These are phyloP conservation scores for Ceratocystis harringtonii DNA, from an alignment of 2,329 filamentous ascomycete species.

Conservation along the genomic window DNA sequence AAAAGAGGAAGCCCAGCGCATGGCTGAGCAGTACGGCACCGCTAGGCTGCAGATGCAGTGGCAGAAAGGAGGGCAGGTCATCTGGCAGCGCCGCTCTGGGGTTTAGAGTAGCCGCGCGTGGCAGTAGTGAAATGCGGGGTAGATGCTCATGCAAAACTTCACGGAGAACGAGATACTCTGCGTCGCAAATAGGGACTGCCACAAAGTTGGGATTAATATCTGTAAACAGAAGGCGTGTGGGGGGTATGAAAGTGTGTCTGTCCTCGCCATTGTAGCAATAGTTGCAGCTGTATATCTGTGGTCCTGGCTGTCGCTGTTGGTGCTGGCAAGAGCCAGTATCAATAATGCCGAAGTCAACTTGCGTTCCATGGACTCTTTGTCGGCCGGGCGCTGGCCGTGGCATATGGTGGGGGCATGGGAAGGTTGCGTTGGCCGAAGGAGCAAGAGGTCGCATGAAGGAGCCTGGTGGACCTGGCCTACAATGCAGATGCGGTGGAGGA, in stretches of 20 bases:
- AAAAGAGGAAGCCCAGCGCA: conserved; percentile 1
- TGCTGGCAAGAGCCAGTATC: not conserved
- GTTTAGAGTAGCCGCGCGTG: not conserved
- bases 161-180: conserved; percentile 7
- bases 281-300: not conserved
- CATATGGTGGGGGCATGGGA: not conserved
- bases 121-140: not conserved
- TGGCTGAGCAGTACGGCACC: not conserved
- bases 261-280: not conserved
- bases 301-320: not conserved
- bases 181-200: conserved; percentile 5
- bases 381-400: not conserved
- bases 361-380: not conserved
- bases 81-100: not conserved
- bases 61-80: not conserved
- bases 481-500: not conserved
- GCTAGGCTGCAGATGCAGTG: not conserved
- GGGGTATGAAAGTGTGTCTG: not conserved
- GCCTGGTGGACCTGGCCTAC: not conserved
- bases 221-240: not conserved
- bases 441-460: not conserved
- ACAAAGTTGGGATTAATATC: conserved; percentile 7
- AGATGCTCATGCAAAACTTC: not conserved
- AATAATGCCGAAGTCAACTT: not conserved
- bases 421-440: not conserved